Percentiles rank a stretch among this genome's conserved stretches.
Conservation (phyloP, 768 basidiomycete species). For the Lepiota venenata region DNA sequence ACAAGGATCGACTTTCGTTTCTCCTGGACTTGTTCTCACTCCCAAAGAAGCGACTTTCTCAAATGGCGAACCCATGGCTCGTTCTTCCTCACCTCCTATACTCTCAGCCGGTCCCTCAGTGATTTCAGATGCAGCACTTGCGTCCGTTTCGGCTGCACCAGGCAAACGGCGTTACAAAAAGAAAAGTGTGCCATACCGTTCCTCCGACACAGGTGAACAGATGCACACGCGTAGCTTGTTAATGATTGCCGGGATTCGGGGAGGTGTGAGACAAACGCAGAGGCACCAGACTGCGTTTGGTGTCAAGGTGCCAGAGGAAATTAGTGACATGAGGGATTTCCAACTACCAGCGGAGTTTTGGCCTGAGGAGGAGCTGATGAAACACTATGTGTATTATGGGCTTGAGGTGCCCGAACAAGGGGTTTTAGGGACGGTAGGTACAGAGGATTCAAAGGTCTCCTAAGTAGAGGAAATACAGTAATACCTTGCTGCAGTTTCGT, state of each 20-base stretch:
- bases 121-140: too few species aligned
- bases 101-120: background rate
- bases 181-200: background rate
- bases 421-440: background rate
- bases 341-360: constrained; percentile 8
- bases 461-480: background rate
- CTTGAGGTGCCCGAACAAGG: background rate
- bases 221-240: constrained; percentile 1
- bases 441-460: background rate
- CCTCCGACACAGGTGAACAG: constrained; percentile 6
- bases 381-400: constrained; percentile 3
- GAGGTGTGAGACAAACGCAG: constrained; percentile 6
- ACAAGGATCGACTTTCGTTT: constrained; percentile 5
- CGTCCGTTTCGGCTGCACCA: constrained; percentile 12
- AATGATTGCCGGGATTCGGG: constrained; percentile 7
- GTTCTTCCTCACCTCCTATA: background rate
- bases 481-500: background rate
- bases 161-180: constrained; percentile 20
- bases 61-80: constrained; percentile 15
- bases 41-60: background rate
- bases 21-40: constrained; percentile 2
- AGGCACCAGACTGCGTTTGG: constrained; percentile 10
- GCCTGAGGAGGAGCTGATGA: constrained; percentile 11
- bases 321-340: constrained; percentile 8
- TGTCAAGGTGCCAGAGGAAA: constrained; percentile 8